These are phyloP conservation scores for Agapanthus africanus DNA, from an alignment of 106 monocot genomes.

Conservation along the genomic window DNA sequence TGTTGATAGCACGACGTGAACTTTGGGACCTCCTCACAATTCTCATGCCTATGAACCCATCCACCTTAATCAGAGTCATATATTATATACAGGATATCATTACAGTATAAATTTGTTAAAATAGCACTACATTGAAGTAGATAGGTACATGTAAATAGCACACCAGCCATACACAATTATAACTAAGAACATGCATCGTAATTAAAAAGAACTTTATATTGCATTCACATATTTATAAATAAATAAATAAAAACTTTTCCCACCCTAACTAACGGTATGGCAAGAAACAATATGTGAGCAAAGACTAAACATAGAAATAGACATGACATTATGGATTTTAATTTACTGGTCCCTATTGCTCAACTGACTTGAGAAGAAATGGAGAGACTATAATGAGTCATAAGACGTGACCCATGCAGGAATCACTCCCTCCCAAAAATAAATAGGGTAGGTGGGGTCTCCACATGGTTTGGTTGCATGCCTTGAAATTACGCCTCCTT, in stretches of 20 bases:
- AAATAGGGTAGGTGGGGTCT: too few relatives aligned
- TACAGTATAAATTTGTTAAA: neutral
- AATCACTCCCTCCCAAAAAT: too few relatives aligned
- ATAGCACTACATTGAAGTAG: neutral
- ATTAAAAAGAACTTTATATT: neutral
- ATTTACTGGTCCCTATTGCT: neutral
- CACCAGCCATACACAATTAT: neutral
- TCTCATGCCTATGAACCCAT: too few relatives aligned
- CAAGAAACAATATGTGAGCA: neutral
- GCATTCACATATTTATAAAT: neutral
- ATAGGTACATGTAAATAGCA: neutral
- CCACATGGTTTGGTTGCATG: too few relatives aligned
- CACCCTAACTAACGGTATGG: neutral
- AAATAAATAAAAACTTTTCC: neutral
- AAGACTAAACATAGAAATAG: too few relatives aligned
- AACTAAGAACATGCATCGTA: neutral
- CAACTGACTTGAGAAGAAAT: neutral
- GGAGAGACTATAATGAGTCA: too few relatives aligned
- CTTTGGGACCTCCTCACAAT: too few relatives aligned
- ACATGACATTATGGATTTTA: neutral
- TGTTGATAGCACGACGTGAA: too few relatives aligned
- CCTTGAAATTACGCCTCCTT: too few relatives aligned
- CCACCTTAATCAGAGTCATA: too few relatives aligned
- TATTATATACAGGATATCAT: neutral
- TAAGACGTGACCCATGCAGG: too few relatives aligned